Evolutionary conservation across 1,284 basidiomycete species (phyloP), one percentile per base, ranked within the genome.

Genomic region (Ustilago shanxiensis): DNA sequence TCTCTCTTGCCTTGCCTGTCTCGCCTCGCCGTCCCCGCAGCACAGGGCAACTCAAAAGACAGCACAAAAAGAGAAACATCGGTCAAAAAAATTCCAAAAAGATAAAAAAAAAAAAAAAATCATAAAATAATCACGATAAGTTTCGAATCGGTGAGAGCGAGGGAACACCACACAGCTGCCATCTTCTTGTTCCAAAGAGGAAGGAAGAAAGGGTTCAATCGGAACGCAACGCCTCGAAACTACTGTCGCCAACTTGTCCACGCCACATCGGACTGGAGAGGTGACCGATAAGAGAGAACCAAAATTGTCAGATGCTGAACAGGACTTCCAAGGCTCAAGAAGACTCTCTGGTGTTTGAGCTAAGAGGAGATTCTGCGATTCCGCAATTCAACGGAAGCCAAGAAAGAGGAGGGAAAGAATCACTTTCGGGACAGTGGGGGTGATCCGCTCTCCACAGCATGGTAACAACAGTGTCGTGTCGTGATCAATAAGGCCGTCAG

Each of bases 41-140:
- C 66, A 45, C 62, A 57, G 50, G 49, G 47, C 51, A 18, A 33
- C 31, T 33, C 31, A 33, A 33, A 54, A 59, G 22, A 29, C 10
- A 28, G 22, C 29, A 37, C 41, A 58, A 49, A 49, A 35, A 51
- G 33, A 49, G 44, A 50, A n/a, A 49, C 61, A 13, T 31, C 41
- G 49, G 56, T 56, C 49, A 58, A 57, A 64, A 63, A 57, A 57
- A 50, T 20, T 49, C 8, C 20, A 51, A 47, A 49, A 33, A 58
- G 22, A 33, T 14, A 49, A 8, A 45, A 47, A 20, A 45, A 57
- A 65, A 57, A 52, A 53, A 41, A 33, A 24, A 2, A n/a, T 41
- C 11, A 41, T 51, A 16, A 49, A 49, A 26, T 29, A 37, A 56
- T 26, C n/a, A n/a, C n/a, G n/a, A n/a, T n/a, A n/a, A n/a, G n/a